These are phyloP conservation scores for Mangifera indica DNA, from an alignment of 345 rosid genomes.

Conservation along the genomic window DNA sequence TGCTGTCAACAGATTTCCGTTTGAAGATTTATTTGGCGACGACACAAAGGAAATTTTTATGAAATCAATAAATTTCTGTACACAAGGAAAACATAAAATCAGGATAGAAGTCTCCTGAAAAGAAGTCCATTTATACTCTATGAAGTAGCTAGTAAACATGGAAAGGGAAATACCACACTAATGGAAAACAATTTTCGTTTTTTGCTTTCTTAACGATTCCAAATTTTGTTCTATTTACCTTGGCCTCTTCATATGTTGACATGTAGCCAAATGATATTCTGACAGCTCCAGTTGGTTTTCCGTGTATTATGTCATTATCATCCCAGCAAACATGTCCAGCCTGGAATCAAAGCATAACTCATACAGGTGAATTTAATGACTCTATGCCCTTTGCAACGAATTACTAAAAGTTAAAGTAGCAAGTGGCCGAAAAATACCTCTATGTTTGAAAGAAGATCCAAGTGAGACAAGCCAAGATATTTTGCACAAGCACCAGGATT, in stretches of 20 bases:
- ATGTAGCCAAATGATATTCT: conserved; percentile 93
- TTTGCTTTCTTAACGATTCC: conserved; percentile 1
- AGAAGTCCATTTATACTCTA: neutral
- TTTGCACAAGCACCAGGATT: conserved; percentile 99
- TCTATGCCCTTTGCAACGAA: conserved; percentile 7
- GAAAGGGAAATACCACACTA: conserved; percentile 11
- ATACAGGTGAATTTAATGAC: conserved; percentile 12
- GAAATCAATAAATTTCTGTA: conserved; percentile 82
- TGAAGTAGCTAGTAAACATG: conserved; percentile 5
- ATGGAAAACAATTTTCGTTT: neutral
- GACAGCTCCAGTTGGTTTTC: conserved; percentile 93
- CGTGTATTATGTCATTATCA: conserved; percentile 78
- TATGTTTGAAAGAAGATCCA: conserved; percentile 73
- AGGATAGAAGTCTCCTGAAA: too few species aligned
- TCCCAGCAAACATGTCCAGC: conserved; percentile 98
- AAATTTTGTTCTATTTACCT: conserved; percentile 42
- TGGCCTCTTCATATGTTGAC: conserved; percentile 95
- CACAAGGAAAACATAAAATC: conserved; percentile 4
- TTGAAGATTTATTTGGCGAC: conserved; percentile 33
- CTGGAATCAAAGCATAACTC: conserved; percentile 36
- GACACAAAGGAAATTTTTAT: conserved; percentile 60
- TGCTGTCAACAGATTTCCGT: conserved; percentile 27
- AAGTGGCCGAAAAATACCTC: conserved; percentile 49
- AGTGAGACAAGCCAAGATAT: conserved; percentile 82
- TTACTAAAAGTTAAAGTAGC: neutral